A percentile compares a stretch with the other conserved stretches of the same genome.
Evolutionary conservation across 352 stramenopile genomes (phyloP).

Genomic region (Pythium vanterpoolii): DNA sequence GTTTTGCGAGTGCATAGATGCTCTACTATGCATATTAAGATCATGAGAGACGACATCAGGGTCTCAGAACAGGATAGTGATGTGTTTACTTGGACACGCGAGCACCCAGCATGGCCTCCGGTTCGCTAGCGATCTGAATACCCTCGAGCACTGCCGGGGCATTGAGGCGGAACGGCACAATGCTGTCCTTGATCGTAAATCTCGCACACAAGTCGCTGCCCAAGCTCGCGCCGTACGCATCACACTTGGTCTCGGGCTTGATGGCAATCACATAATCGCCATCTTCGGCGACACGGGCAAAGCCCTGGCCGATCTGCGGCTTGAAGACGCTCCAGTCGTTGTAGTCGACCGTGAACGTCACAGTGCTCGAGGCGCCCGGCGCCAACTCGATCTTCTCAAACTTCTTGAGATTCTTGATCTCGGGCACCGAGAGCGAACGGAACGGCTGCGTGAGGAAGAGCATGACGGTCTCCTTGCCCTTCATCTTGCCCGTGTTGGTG

Average conservation of each 20-base stretch:
- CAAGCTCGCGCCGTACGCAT: constrained; percentile 14
- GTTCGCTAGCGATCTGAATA: constrained; percentile 16
- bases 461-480: constrained; percentile 43
- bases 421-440: constrained; percentile 37
- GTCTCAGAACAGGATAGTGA: no score
- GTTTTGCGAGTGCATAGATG: no score
- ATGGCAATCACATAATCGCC: constrained; percentile 33
- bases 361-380: constrained; percentile 24
- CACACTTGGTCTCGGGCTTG: constrained; percentile 18
- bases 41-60: no score
- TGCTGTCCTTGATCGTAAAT: constrained; percentile 26
- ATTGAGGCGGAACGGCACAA: constrained; percentile 28
- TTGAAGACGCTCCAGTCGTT: constrained; percentile 59
- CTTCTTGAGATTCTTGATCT: constrained; percentile 70
- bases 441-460: constrained; percentile 30
- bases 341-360: constrained; percentile 41
- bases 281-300: constrained; percentile 14
- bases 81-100: background rate
- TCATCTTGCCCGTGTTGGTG: constrained; percentile 30
- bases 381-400: constrained; percentile 62
- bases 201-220: constrained; percentile 16
- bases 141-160: constrained; percentile 6
- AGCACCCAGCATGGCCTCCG: background rate
- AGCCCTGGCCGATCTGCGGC: constrained; percentile 40
- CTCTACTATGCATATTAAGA: no score